Percentiles rank a stretch among this genome's conserved stretches.
Conservation (phyloP, 2,329 filamentous ascomycete genomes). For the Fusarium concolor region DNA sequence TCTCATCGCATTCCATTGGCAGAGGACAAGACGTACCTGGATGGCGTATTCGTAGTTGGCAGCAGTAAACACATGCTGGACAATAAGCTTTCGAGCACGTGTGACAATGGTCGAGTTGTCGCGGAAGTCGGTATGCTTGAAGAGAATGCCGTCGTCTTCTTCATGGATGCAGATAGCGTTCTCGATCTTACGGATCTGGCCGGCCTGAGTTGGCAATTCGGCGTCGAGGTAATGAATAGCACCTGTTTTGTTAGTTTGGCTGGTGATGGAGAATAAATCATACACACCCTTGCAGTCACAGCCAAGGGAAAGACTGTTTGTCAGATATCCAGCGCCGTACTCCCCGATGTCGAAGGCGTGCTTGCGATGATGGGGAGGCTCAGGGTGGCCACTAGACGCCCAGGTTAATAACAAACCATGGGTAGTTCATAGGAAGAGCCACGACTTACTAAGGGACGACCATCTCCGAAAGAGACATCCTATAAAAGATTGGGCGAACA, state of each 20-base stretch:
- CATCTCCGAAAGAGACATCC: slow-evolving; percentile 92
- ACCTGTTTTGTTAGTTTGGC: neutral
- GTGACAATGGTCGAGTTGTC: slow-evolving; percentile 90
- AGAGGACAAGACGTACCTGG: neutral
- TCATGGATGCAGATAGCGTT: slow-evolving; percentile 67
- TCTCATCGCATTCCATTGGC: too few species aligned
- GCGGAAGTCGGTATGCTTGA: slow-evolving; percentile 95
- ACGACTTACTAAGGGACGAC: slow-evolving; percentile 77
- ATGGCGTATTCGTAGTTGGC: slow-evolving; percentile 90
- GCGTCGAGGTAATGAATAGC: slow-evolving; percentile 90
- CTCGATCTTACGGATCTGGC: slow-evolving; percentile 82
- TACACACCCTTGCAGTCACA: slow-evolving; percentile 82
- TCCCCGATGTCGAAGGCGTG: slow-evolving; percentile 85
- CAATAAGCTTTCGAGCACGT: slow-evolving; percentile 83
- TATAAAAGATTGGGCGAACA: slow-evolving; percentile 84
- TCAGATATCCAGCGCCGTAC: slow-evolving; percentile 86
- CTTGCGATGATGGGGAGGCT: slow-evolving; percentile 83
- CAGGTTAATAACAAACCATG: neutral
- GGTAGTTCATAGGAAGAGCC: neutral
- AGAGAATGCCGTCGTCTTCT: slow-evolving; percentile 89
- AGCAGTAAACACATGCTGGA: slow-evolving; percentile 93
- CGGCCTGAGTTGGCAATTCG: slow-evolving; percentile 81
- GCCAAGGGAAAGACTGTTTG: slow-evolving; percentile 79
- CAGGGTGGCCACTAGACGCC: slow-evolving; percentile 71
- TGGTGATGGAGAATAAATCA: accelerated